Evolutionary conservation across 2,329 filamentous ascomycete species (phyloP).

Genomic region (Exophiala sideris): DNA sequence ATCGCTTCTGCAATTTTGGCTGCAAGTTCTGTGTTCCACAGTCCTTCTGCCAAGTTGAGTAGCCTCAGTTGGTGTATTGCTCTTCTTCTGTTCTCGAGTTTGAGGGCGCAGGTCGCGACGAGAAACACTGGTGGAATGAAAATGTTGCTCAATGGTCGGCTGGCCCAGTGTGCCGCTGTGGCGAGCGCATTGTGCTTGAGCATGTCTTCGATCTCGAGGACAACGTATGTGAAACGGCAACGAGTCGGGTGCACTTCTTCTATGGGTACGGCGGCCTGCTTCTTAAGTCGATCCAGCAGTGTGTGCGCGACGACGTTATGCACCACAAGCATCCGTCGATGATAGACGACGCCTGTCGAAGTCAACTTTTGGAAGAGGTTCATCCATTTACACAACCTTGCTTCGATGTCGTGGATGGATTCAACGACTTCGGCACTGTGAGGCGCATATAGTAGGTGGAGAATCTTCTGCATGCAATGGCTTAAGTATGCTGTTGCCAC

Average conservation of each 20-base stretch:
- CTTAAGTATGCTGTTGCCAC: conserved; percentile 11
- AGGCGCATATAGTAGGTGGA: conserved; percentile 1
- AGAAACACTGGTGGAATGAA: conserved; percentile 17
- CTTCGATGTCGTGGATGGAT: conserved; percentile 12
- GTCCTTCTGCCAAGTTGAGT: conserved; percentile 12
- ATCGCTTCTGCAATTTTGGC: conserved; percentile 15
- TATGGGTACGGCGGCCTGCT: not conserved
- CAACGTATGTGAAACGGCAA: conserved; percentile 12
- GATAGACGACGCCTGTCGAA: conserved; percentile 10
- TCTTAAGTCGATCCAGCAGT: conserved; percentile 13
- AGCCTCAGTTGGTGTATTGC: conserved; percentile 10
- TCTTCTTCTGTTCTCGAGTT: conserved; percentile 3
- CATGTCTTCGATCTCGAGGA: conserved; percentile 18
- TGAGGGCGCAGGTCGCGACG: conserved; percentile 5
- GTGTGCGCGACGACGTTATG: conserved; percentile 16
- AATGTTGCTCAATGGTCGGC: not conserved
- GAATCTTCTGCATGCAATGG: conserved; percentile 8
- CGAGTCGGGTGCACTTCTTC: not conserved
- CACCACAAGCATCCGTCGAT: conserved; percentile 16
- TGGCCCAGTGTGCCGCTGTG: not conserved
- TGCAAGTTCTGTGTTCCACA: conserved; percentile 13
- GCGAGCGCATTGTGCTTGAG: conserved; percentile 5
- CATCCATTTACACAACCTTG: conserved; percentile 16
- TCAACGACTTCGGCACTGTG: conserved; percentile 4
- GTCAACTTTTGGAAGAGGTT: conserved; percentile 17